Evolutionary conservation across 768 basidiomycete species (phyloP).

Genomic region (Leccinum uliginosum): DNA sequence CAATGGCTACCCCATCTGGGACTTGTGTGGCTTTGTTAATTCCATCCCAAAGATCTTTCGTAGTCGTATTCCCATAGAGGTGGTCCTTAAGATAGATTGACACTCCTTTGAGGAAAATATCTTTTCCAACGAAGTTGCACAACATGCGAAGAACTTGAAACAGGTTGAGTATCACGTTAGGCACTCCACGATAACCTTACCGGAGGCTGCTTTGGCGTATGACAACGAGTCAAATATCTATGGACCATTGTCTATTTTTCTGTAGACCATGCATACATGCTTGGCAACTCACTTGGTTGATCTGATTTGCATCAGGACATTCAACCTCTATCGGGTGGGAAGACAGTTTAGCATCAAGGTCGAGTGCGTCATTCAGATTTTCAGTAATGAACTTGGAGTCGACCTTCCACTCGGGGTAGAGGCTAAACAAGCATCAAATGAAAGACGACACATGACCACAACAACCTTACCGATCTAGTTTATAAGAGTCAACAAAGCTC

Average conservation of each 20-base stretch:
- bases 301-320: conserved; percentile 80
- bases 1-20: conserved; percentile 32
- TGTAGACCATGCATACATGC: neutral
- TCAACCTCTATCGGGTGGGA: conserved; percentile 93
- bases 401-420: conserved; percentile 85
- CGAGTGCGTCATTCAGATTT: conserved; percentile 72
- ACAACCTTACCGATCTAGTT: conserved; percentile 48
- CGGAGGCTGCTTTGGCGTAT: conserved; percentile 80
- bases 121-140: conserved; percentile 82
- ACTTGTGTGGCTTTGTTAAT: conserved; percentile 68
- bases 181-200: conserved; percentile 32
- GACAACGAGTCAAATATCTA: conserved; percentile 88
- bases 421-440: conserved; percentile 33
- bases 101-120: conserved; percentile 81
- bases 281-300: conserved; percentile 54
- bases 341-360: conserved; percentile 78
- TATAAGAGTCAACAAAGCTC: conserved; percentile 8
- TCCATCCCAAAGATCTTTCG: conserved; percentile 84
- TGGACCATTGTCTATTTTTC: neutral
- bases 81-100: conserved; percentile 89
- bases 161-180: neutral
- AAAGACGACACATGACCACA: neutral
- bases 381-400: conserved; percentile 77
- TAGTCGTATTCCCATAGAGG: conserved; percentile 80
- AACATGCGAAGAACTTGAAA: conserved; percentile 86